Conservation (phyloP, 2,329 filamentous ascomycete genomes). For the Didymosphaeria variabile region DNA sequence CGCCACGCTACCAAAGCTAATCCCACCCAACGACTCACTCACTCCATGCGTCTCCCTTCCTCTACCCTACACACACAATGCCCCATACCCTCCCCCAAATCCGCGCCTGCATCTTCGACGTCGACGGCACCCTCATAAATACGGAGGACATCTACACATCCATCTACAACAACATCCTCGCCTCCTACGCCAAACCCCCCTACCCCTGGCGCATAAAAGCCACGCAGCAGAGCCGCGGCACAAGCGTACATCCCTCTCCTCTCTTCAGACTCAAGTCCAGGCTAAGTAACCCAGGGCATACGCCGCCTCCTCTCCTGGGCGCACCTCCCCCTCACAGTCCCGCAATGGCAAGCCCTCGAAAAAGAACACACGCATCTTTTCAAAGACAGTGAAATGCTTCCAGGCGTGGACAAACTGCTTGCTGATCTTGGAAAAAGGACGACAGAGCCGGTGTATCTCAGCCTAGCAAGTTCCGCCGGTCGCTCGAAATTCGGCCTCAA, state of each 20-base stretch:
- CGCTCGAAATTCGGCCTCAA: constrained; percentile 16
- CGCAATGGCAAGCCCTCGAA: constrained; percentile 28
- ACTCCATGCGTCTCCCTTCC: no score
- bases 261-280: background rate
- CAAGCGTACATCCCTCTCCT: constrained; percentile 14
- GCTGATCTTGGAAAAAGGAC: constrained; percentile 9
- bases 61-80: no score
- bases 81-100: constrained; percentile 26
- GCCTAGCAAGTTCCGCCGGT: constrained; percentile 19
- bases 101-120: constrained; percentile 46
- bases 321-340: constrained; percentile 25
- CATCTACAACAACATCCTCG: constrained; percentile 34
- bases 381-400: constrained; percentile 18
- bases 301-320: constrained; percentile 31
- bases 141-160: constrained; percentile 44
- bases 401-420: constrained; percentile 17
- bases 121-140: constrained; percentile 46
- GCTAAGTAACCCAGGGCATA: constrained; percentile 24
- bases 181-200: constrained; percentile 26
- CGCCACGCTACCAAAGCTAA: no score
- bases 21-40: no score
- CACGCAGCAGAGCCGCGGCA: constrained; percentile 32
- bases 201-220: constrained; percentile 35
- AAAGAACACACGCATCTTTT: constrained; percentile 23
- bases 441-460: constrained; percentile 3